Evolutionary conservation across 1,139 yeast species (phyloP), one percentile per base, ranked within the genome.

Genomic region (Hansenula sp.): DNA sequence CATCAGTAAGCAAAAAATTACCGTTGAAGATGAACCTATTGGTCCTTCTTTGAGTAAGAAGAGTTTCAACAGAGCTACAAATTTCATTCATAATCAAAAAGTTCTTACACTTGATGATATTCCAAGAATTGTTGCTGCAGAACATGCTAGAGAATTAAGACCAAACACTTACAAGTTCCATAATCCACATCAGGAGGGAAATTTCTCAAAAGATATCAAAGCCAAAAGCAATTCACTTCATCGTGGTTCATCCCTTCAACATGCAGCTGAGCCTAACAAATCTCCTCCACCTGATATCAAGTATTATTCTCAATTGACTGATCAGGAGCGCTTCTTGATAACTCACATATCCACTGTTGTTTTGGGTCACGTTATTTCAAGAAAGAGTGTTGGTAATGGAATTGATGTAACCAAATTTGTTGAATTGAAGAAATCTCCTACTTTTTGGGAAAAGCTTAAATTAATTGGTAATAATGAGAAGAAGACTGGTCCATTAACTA

Each of bases 41-140:
- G 52, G 53, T 2, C 43, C 54, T 11, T 45, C 51, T 14, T 38
- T 53, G 39, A 55, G 57, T 34, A 47, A 52, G 28, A 51, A 49
- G 29, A 52, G 57, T 41, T 53, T 55, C 46, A 52, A 50, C 36
- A 51, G 59, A 41, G 59, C 57, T 7, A 50, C 57, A 12, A 52
- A 38, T 28, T 51, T 53, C 32, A 53, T 55, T 20, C 79, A 83
- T 55, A 86, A 81, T 56, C 95, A 90, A 52, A 86, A 86, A 52
- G 82, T 95, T 1, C 73, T 92, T 42, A 90, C 97, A 0, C 73
- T 92, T 55, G 98, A 92, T 62, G 99, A 92, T 64, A 92, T 92
- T 52, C 96, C 97, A 7, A 74, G 97, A 51, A 90, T 92, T 56
- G 97, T 92, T 12, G 96, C 97, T 3, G 95, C 96, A 7, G 97